phyloP scores from a whole-genome alignment of 2,329 filamentous ascomycete genomes.

The Aspergillus arachidicola region DNA sequence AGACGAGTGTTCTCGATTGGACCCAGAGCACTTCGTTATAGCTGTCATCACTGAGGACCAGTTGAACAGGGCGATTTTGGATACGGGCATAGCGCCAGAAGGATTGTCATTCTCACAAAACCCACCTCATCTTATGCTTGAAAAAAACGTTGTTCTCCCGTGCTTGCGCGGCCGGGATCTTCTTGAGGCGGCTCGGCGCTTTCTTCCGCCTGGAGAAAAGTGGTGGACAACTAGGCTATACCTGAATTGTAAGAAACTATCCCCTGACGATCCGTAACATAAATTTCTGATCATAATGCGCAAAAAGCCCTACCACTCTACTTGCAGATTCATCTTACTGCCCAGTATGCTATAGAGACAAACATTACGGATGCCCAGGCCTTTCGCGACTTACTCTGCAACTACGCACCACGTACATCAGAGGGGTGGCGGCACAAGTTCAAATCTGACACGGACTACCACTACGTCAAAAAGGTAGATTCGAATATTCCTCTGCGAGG shows the following conservation, averaged over 20 bases:
- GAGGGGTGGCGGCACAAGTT: background rate
- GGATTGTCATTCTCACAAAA: background rate
- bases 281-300: background rate
- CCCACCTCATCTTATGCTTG: background rate
- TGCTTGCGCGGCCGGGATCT: slow-evolving; percentile 3
- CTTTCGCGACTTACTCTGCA: background rate
- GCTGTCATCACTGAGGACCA: background rate
- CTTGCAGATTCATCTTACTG: slow-evolving; percentile 2
- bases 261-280: background rate
- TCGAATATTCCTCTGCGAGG: background rate
- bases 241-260: background rate
- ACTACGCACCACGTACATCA: background rate
- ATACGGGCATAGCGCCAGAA: background rate
- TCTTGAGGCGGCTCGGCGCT: slow-evolving; percentile 1
- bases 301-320: slow-evolving; percentile 1
- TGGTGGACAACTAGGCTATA: slow-evolving; percentile 3
- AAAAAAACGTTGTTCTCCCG: background rate
- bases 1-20: slow-evolving; percentile 1
- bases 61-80: background rate
- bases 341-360: slow-evolving; percentile 1
- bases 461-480: slow-evolving; percentile 4
- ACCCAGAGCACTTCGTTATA: slow-evolving; percentile 3
- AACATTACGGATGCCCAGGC: background rate
- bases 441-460: slow-evolving; percentile 1
- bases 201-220: slow-evolving; percentile 4